These are phyloP conservation scores for Verruconis gallopava DNA, from an alignment of 2,329 filamentous ascomycete genomes.

Conservation along the genomic window DNA sequence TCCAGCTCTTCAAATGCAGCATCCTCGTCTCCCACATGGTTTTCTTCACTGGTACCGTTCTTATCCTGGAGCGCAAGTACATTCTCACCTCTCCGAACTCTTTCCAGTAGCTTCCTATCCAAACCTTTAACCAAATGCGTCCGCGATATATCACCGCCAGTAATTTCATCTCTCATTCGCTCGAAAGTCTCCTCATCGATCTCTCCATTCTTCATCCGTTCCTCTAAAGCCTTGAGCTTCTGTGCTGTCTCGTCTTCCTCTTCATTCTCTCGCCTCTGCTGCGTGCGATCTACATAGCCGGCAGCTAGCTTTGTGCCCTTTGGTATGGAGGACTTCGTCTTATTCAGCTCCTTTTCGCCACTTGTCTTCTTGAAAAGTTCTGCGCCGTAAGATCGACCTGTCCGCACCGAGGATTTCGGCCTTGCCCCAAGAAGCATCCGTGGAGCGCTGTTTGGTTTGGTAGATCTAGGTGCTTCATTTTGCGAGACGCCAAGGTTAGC, in stretches of 20 bases:
- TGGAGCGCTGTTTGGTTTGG: conserved; percentile 35
- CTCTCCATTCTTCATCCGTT: conserved; percentile 68
- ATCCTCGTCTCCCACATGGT: conserved; percentile 23
- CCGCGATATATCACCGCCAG: conserved; percentile 65
- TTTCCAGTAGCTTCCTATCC: conserved; percentile 67
- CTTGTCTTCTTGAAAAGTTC: conserved; percentile 62
- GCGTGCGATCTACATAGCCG: conserved; percentile 76
- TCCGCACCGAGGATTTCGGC: conserved; percentile 70
- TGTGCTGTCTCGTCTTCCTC: conserved; percentile 44
- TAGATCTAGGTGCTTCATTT: conserved; percentile 28
- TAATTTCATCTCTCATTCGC: conserved; percentile 57
- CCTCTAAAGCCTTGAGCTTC: conserved; percentile 65
- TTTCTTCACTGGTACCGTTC: conserved; percentile 18
- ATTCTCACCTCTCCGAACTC: conserved; percentile 53
- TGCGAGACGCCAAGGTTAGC: conserved; percentile 57
- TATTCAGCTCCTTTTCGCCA: conserved; percentile 54
- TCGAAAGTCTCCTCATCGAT: conserved; percentile 73
- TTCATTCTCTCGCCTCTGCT: conserved; percentile 39
- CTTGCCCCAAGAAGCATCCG: conserved; percentile 57
- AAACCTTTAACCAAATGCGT: conserved; percentile 88
- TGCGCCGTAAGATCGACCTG: conserved; percentile 37
- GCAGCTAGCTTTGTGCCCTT: conserved; percentile 68
- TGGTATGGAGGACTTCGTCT: conserved; percentile 64
- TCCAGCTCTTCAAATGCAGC: conserved; percentile 40
- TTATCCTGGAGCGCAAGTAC: conserved; percentile 28